A percentile compares a stretch with the other conserved stretches of the same genome.
These are phyloP conservation scores for Chenopodium quinoa DNA, from an alignment of 148 eudicot genomes.

Conservation along the genomic window DNA sequence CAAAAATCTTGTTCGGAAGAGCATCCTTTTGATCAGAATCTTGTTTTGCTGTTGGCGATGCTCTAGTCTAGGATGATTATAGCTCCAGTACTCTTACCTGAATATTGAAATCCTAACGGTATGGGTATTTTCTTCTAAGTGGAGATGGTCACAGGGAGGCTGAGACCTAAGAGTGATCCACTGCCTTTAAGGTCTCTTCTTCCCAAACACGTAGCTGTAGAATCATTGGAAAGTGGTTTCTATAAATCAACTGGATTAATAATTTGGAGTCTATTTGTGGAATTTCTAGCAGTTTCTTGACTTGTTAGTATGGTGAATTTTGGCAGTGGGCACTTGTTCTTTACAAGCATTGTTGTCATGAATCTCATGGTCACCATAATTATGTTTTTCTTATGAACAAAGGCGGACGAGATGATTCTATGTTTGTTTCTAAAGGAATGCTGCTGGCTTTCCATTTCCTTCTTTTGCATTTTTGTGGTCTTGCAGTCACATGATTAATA, in stretches of 20 bases:
- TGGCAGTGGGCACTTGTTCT: too few species aligned
- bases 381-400: background rate
- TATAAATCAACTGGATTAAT: background rate
- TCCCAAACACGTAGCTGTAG: background rate
- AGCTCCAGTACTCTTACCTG: background rate
- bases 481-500: constrained; percentile 6
- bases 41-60: background rate
- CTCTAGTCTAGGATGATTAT: background rate
- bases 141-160: background rate
- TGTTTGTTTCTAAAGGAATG: background rate
- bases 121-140: background rate
- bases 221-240: background rate
- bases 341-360: too few species aligned
- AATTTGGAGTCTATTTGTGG: background rate
- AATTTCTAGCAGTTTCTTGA: background rate
- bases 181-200: too few species aligned
- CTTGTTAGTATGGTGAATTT: background rate
- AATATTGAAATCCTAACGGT: background rate
- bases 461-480: constrained; percentile 6
- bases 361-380: background rate
- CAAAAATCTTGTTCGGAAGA: background rate
- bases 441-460: background rate
- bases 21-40: background rate
- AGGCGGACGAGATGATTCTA: background rate
- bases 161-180: too few species aligned